Evolutionary conservation across 495 filamentous ascomycete genomes (phyloP).

Genomic region (Neurospora discreta): DNA sequence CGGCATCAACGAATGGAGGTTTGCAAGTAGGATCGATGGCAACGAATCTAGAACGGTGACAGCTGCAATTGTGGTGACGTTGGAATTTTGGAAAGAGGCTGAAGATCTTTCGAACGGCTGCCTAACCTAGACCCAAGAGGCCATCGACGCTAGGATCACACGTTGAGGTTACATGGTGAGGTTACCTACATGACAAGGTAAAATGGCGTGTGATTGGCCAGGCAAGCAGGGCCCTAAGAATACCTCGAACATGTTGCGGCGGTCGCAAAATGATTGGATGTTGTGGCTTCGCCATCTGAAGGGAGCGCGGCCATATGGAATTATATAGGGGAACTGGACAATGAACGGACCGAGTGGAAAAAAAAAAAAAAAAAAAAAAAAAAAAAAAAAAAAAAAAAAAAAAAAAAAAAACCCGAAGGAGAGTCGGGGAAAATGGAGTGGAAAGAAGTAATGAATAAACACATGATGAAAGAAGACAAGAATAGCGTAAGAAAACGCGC

Average conservation of each 20-base stretch:
- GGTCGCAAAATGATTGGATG: background rate
- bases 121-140: background rate
- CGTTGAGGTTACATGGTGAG: background rate
- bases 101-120: background rate
- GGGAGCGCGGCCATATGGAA: background rate
- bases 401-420: background rate
- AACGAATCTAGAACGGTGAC: background rate
- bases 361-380: background rate
- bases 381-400: background rate
- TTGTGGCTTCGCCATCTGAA: background rate
- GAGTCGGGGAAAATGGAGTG: background rate
- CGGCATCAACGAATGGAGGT: background rate
- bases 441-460: background rate
- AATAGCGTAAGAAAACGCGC: background rate
- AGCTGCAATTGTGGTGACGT: background rate
- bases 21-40: background rate
- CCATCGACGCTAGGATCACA: background rate
- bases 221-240: background rate
- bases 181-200: background rate
- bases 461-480: background rate
- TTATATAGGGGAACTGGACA: background rate
- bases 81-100: background rate
- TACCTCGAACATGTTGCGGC: background rate
- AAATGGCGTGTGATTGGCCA: background rate
- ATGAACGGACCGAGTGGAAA: background rate